Evolutionary conservation across 129 eudicot genomes (phyloP), one percentile per base, ranked within the genome.

Genomic region (Pulicaria dysenterica): DNA sequence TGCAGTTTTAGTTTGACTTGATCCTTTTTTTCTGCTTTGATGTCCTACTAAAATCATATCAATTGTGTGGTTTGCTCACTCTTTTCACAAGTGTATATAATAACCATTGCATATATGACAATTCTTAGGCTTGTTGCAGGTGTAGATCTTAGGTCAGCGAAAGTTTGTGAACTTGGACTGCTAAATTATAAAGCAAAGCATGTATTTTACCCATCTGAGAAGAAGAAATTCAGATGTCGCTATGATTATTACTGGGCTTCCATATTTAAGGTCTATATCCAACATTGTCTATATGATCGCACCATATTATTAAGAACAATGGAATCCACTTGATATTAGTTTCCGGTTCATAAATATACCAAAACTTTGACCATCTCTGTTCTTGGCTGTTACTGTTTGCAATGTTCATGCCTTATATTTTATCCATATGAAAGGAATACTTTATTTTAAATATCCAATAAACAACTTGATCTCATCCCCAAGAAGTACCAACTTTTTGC

Each of bases 241-340:
- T 85, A 90, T 83, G 99, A 95, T 87, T 95, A 90, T 75, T 95
- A 95, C 63, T 95, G 99, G 99, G 97, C 99, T 54, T 95, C 99
- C 49, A 78, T 95, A 46, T 91, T 95, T 78, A 81, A 90, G 99
- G 99, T 95, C 64, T 74, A n/a, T 51, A 16, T 70, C 61, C 44
- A 61, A 41, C 11, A 59, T 51, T 14, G 42, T 14, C 54, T 47
- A 58, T 58, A 49, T 63, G 37, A 41, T 48, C 15, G 59, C 38
- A 14, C 40, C 38, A 15, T 24, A 54, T 10, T 16, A 39, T 42
- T 24, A 11, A 16, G 49, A 56, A 56, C 40, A 34, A 44, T 16
- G 50, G 49, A 64, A 24, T 24, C 45, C 31, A 41, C 57, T 24
- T 45, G 42, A 57, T 74, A 64, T 31, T 46, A 47, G 37, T 58